Evolutionary conservation across 1,139 yeast species (phyloP), one percentile per base, ranked within the genome.

Genomic region (Yamadazyma conglobata): DNA sequence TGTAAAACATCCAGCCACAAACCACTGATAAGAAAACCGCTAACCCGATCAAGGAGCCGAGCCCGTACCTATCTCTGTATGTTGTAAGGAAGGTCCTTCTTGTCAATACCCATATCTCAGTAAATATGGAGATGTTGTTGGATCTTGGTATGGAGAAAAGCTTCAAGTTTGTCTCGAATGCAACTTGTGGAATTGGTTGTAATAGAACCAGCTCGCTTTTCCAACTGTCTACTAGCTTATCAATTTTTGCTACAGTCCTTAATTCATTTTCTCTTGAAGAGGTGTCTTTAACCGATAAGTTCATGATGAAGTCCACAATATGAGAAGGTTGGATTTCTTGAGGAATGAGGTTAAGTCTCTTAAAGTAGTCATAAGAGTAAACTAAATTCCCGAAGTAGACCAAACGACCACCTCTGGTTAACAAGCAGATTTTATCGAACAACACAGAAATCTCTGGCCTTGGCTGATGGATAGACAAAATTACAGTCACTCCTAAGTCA

Each of bases 381-480:
- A 42, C 40, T 28, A 77, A 61, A 13, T 61, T 50, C 1, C 91
- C 94, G 38, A 66, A 71, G 49, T 71, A 82, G 4, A 81, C 75
- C 28, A 75, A 53, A 19, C 77, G 62, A 2, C 91, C 86, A 6
- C 82, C 87, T 10, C 31, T 13, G 0, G 95, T 75, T 22, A 87
- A 56, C n/a, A 87, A 67, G 34, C 89, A 73, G 4, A 86, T 63
- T 28, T 73, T 67, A 51, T 87, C 95, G 45, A 87, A 81, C 25
- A 84, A 54, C 24, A 55, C 50, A 10, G 77, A 60, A 26, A 86
- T 83, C 49, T 86, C 95, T 0, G 85, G 75, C 32, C 95, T 60
- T 1, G 95, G 96, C 50, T 87, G 95, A 51, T 86, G 95, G 27
- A 86, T 81, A 22, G 89, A 79, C 56, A 85, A 60, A 4, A 86